phyloP scores from a whole-genome alignment of 192 early-diverging fungal genomes.

The Coemansia sp. region DNA sequence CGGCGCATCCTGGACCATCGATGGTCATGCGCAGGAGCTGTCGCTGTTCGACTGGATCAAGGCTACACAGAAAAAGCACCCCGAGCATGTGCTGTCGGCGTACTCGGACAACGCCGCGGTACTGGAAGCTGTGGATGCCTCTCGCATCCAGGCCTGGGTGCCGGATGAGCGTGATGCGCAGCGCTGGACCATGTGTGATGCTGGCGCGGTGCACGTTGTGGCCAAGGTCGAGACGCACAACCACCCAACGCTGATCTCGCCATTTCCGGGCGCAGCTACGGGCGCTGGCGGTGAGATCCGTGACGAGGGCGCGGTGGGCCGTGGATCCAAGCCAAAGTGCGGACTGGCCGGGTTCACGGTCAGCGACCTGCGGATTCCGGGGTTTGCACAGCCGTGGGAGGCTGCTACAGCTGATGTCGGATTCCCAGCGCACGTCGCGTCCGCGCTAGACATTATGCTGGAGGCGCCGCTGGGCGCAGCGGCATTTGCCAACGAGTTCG shows the following conservation, averaged over 20 bases:
- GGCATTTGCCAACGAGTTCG: constrained; percentile 99
- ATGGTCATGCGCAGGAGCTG: constrained; percentile 67
- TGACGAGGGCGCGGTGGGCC: constrained; percentile 97
- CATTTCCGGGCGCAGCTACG: constrained; percentile 96
- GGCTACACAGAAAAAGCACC: constrained; percentile 83
- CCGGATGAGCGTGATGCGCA: constrained; percentile 3
- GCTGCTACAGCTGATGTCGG: constrained; percentile 58
- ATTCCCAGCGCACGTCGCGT: constrained; percentile 85
- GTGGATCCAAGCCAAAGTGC: constrained; percentile 92
- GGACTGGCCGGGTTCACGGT: constrained; percentile 95
- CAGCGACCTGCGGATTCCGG: constrained; percentile 91
- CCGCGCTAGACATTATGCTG: constrained; percentile 95
- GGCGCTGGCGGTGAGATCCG: constrained; percentile 99
- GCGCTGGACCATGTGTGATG: constrained; percentile 34
- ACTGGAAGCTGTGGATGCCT: constrained; percentile 53
- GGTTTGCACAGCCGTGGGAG: constrained; percentile 92
- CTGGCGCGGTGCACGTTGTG: constrained; percentile 71
- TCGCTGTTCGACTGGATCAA: constrained; percentile 97
- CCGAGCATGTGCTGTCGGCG: constrained; percentile 84
- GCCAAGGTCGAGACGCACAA: constrained; percentile 99
- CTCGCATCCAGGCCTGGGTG: constrained; percentile 39
- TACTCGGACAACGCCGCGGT: constrained; percentile 99
- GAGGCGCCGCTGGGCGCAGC: constrained; percentile 95
- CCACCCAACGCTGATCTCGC: constrained; percentile 98
- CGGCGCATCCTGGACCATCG: constrained; percentile 96